A percentile compares a stretch with the other conserved stretches of the same genome.
phyloP scores from a whole-genome alignment of 805 yeast genomes.

The Wickerhamiella azyma region DNA sequence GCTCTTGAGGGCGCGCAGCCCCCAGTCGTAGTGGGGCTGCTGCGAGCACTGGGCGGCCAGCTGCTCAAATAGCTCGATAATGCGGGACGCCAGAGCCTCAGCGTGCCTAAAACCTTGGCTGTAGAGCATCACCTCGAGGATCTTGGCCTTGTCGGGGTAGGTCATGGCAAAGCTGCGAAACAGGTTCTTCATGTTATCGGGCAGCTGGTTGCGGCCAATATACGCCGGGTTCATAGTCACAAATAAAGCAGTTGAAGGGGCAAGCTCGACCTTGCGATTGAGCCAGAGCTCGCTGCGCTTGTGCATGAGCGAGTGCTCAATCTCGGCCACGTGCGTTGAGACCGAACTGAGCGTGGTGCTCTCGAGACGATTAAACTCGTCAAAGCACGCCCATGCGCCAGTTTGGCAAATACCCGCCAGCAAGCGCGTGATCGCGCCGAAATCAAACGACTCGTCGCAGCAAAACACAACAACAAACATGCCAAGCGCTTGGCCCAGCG shows the following conservation, averaged over 20 bases:
- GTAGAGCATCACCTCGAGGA: conserved; percentile 56
- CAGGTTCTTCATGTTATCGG: conserved; percentile 70
- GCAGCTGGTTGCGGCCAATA: conserved; percentile 67
- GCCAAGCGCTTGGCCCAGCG: conserved; percentile 69
- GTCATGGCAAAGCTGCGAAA: conserved; percentile 67
- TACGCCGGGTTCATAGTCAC: conserved; percentile 88
- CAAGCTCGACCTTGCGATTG: conserved; percentile 14
- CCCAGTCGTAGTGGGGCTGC: conserved; percentile 82
- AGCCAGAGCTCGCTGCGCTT: conserved; percentile 16
- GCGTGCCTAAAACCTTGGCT: conserved; percentile 57
- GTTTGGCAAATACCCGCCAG: conserved; percentile 65
- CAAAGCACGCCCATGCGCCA: conserved; percentile 94
- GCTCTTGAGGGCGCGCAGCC: conserved; percentile 66
- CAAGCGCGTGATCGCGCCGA: conserved; percentile 61
- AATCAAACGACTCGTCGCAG: conserved; percentile 84
- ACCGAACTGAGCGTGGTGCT: conserved; percentile 66
- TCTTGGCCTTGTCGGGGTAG: conserved; percentile 52
- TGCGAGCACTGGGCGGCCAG: conserved; percentile 32
- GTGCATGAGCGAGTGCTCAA: conserved; percentile 39
- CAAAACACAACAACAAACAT: conserved; percentile 72
- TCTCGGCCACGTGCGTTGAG: conserved; percentile 61
- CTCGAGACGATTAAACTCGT: conserved; percentile 77
- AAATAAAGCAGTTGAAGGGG: conserved; percentile 43
- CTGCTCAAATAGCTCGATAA: conserved; percentile 42
- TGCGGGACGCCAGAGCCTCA: conserved; percentile 29